Percentiles rank a stretch among this genome's conserved stretches.
These are phyloP conservation scores for Coix lacrymajobi DNA, from an alignment of 176 grass and related monocot species.

Conservation along the genomic window DNA sequence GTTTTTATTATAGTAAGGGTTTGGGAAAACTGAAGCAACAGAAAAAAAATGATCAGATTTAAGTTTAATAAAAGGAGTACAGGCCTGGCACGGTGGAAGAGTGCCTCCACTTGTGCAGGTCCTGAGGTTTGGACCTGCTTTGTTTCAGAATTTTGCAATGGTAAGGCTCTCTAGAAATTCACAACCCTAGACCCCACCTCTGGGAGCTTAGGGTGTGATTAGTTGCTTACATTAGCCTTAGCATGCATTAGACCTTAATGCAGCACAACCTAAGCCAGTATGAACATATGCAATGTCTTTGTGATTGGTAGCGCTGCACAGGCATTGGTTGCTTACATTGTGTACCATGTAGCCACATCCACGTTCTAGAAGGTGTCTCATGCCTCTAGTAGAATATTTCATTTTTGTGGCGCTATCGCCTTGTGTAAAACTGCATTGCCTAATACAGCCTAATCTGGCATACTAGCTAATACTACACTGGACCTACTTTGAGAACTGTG, in stretches of 20 bases:
- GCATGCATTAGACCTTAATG: neutral
- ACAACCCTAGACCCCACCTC: neutral
- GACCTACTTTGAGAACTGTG: neutral
- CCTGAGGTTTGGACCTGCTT: neutral
- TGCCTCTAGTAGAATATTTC: neutral
- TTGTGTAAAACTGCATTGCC: neutral
- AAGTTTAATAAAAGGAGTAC: neutral
- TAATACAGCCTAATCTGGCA: neutral
- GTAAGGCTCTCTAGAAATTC: neutral
- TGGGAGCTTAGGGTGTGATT: neutral
- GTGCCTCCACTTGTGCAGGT: neutral
- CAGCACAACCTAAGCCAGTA: neutral
- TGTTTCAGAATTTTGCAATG: neutral
- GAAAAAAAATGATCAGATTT: neutral
- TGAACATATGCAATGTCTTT: neutral
- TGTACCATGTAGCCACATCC: neutral
- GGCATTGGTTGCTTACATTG: neutral
- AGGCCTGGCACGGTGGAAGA: neutral
- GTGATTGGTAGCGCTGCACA: neutral
- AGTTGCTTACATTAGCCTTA: no score
- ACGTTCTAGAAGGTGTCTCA: neutral
- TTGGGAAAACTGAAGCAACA: neutral
- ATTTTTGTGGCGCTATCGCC: neutral
- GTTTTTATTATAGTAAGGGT: neutral
- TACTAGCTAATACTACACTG: neutral